Evolutionary conservation across 441 rosid species (phyloP).

Genomic region (Gossypium gossypioides): DNA sequence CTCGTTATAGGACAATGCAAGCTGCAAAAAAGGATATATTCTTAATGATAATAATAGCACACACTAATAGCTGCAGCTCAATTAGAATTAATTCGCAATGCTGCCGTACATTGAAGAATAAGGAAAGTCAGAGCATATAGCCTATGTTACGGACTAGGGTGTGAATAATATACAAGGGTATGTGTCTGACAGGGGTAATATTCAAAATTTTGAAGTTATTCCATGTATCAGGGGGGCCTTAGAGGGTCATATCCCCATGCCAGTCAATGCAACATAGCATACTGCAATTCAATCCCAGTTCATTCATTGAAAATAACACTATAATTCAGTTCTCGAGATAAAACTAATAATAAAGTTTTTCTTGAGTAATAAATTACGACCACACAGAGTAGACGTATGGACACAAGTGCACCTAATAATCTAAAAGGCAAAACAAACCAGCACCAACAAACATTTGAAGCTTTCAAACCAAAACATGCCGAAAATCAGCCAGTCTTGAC

Average conservation of each 20-base stretch:
- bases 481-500: too few species aligned
- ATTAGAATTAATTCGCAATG: background rate
- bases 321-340: too few species aligned
- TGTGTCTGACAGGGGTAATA: background rate
- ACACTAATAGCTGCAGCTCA: background rate
- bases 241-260: background rate
- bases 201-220: background rate
- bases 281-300: too few species aligned
- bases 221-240: background rate
- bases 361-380: too few species aligned
- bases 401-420: background rate
- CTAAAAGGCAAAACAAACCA: background rate
- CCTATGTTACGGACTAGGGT: background rate
- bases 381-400: background rate
- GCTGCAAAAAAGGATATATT: conserved; percentile 29
- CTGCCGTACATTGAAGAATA: background rate
- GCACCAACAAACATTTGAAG: too few species aligned
- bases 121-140: background rate
- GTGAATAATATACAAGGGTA: background rate
- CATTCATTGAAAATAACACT: too few species aligned
- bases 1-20: conserved; percentile 69
- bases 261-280: too few species aligned
- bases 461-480: too few species aligned
- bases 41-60: background rate
- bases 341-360: too few species aligned